phyloP scores from a whole-genome alignment of 192 early-diverging fungal species.

The Radiomyces spectabilis region DNA sequence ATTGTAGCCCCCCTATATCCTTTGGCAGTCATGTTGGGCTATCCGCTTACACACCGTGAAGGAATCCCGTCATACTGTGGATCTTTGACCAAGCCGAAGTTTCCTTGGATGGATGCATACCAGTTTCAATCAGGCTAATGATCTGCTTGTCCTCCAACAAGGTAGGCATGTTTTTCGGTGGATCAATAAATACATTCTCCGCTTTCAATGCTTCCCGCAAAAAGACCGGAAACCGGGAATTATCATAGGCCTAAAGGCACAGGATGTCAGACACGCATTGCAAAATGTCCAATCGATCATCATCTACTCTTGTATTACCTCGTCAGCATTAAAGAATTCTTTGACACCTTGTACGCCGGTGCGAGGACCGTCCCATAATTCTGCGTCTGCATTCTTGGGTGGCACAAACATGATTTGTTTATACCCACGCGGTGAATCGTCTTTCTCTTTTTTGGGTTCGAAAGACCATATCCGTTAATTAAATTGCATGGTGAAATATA shows the following conservation, averaged over 20 bases:
- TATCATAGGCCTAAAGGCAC: constrained; percentile 17
- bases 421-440: constrained; percentile 52
- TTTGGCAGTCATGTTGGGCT: no score
- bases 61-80: no score
- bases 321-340: constrained; percentile 76
- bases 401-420: constrained; percentile 83
- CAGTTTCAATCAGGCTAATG: constrained; percentile 9
- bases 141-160: neutral
- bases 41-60: no score
- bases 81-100: no score
- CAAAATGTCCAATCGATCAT: no score
- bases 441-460: constrained; percentile 28
- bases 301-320: constrained; percentile 51
- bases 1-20: neutral
- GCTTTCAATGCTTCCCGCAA: constrained; percentile 7
- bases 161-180: constrained; percentile 1
- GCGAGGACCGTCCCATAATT: constrained; percentile 91
- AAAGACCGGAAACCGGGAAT: constrained; percentile 8
- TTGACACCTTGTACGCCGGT: constrained; percentile 74
- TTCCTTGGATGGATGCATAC: no score
- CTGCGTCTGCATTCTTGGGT: constrained; percentile 63
- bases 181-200: constrained; percentile 24
- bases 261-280: no score
- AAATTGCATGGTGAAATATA: no score
- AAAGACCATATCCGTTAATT: neutral